A percentile compares a stretch with the other conserved stretches of the same genome.
Evolutionary conservation across 2,329 filamentous ascomycete species (phyloP).

Genomic region (Ophiostoma piceae): DNA sequence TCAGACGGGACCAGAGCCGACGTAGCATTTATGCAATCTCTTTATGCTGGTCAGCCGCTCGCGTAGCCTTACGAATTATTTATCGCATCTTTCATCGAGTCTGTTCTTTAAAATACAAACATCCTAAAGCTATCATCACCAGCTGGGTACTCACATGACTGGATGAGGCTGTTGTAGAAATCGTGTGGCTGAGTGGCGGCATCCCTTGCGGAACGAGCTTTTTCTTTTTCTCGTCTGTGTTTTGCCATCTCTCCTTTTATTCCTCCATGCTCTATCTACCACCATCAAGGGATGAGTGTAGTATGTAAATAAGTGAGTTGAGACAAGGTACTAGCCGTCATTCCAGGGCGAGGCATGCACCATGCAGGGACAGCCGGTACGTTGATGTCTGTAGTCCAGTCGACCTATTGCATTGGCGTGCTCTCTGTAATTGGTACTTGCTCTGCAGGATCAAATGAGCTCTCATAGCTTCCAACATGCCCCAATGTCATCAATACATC

Average conservation of each 20-base stretch:
- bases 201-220: not conserved
- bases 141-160: not conserved
- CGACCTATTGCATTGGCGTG: not conserved
- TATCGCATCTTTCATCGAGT: not conserved
- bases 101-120: not conserved
- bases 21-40: slow-evolving; percentile 5
- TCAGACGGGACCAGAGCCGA: not conserved
- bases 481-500: not conserved
- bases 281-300: slow-evolving; percentile 3
- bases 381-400: not conserved
- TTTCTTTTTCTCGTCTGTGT: not conserved
- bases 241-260: not conserved
- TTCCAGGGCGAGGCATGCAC: slow-evolving; percentile 1
- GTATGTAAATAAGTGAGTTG: not conserved
- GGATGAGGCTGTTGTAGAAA: slow-evolving; percentile 1
- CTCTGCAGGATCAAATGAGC: not conserved
- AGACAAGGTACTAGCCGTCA: slow-evolving; percentile 7
- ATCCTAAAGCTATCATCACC: not conserved
- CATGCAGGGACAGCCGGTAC: not conserved
- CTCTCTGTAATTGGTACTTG: not conserved
- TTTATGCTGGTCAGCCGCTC: not conserved
- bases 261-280: not conserved
- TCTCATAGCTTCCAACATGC: not conserved
- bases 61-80: not conserved
- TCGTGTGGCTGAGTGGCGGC: not conserved